Conservation (phyloP, 305 asterid genomes). For the Fraxinus greggii region DNA sequence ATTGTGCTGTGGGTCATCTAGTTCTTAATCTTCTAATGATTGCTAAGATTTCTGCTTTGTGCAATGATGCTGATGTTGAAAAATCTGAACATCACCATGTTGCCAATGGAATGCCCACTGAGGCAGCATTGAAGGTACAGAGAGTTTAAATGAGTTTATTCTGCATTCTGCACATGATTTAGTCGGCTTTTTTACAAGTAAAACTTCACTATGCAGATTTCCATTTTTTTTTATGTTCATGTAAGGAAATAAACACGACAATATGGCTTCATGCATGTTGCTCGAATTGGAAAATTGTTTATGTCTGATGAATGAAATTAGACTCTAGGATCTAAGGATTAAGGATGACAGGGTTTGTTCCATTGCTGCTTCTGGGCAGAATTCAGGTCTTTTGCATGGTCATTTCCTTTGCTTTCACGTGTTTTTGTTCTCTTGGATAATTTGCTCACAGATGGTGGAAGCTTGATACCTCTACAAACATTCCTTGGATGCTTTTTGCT, state of each 20-base stretch:
- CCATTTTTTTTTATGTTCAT: not conserved
- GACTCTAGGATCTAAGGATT: not conserved
- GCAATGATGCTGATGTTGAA: constrained; percentile 85
- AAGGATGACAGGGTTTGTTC: not conserved
- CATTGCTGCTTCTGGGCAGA: not conserved
- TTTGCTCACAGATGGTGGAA: not conserved
- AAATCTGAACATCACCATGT: constrained; percentile 46
- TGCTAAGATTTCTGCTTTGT: constrained; percentile 77
- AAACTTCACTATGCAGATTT: not conserved
- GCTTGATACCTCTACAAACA: not conserved
- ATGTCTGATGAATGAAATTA: not conserved
- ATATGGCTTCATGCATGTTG: not conserved
- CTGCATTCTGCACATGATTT: not conserved
- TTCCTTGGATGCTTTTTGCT: not conserved
- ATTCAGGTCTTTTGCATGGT: not conserved
- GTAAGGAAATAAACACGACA: not conserved
- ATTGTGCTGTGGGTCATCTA: constrained; percentile 62
- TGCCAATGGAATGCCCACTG: constrained; percentile 85
- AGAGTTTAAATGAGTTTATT: not conserved
- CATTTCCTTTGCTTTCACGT: not conserved
- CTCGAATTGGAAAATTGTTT: not conserved
- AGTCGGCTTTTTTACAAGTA: not conserved
- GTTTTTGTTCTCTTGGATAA: not conserved
- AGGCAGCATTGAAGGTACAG: constrained; percentile 84
- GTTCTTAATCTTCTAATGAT: constrained; percentile 76